Conservation (phyloP, 495 filamentous ascomycete species). For the Bryoglossum gracile region DNA sequence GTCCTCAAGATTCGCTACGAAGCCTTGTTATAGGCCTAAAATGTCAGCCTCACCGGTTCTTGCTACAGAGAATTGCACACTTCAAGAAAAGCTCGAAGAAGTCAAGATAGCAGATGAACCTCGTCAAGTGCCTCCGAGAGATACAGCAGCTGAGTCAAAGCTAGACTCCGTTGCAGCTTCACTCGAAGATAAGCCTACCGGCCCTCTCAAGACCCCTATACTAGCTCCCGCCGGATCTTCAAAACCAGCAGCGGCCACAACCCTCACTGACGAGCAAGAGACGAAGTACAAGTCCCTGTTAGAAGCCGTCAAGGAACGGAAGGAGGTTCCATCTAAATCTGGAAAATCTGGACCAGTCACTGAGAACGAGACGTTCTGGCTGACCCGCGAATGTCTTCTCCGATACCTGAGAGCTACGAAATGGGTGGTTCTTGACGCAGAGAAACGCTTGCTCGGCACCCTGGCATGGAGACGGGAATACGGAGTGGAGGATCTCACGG, state of each 20-base stretch:
- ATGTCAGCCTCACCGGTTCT: conserved; percentile 16
- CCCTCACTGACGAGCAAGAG: conserved; percentile 70
- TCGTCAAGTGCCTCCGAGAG: background rate
- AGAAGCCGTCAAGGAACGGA: conserved; percentile 58
- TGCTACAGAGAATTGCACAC: background rate
- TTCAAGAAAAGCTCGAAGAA: conserved; percentile 13
- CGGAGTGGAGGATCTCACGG: conserved; percentile 61
- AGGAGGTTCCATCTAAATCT: conserved; percentile 55
- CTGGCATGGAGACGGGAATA: conserved; percentile 88
- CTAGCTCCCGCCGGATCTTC: conserved; percentile 47
- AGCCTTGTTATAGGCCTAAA: too few relatives aligned
- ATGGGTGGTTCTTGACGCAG: conserved; percentile 72
- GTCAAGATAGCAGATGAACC: conserved; percentile 5
- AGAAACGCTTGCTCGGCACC: conserved; percentile 68
- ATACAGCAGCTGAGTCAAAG: background rate
- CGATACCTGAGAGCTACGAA: conserved; percentile 91
- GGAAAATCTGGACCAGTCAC: conserved; percentile 58
- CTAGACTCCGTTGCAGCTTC: conserved; percentile 23
- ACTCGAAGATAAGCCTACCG: conserved; percentile 34
- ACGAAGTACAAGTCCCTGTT: conserved; percentile 74
- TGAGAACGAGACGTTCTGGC: conserved; percentile 78
- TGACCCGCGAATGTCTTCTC: conserved; percentile 85
- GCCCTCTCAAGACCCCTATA: conserved; percentile 63
- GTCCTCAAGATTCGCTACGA: too few relatives aligned
- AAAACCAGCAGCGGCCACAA: conserved; percentile 42